A percentile compares a stretch with the other conserved stretches of the same genome.
Evolutionary conservation across 257 asterid species (phyloP).

Genomic region (Ilex aquifolium): DNA sequence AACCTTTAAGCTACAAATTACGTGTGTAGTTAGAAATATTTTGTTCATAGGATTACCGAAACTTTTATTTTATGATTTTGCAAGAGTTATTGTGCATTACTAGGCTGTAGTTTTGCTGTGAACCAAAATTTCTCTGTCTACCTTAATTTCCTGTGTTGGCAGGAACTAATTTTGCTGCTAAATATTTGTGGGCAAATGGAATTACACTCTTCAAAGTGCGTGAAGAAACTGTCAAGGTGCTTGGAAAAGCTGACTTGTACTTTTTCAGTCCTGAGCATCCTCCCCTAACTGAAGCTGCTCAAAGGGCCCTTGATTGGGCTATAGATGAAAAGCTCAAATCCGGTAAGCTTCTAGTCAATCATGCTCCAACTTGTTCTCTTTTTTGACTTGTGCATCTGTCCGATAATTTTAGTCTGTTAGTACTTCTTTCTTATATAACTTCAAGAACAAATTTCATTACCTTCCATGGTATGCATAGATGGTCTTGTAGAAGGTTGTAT

Average conservation of each 20-base stretch:
- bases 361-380: background rate
- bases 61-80: too few relatives aligned
- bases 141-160: constrained; percentile 7
- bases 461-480: too few relatives aligned
- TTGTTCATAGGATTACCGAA: too few relatives aligned
- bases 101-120: too few relatives aligned
- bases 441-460: too few relatives aligned
- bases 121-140: too few relatives aligned
- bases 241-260: constrained; percentile 37
- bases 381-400: background rate
- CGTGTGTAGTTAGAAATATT: too few relatives aligned
- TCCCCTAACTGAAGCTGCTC: constrained; percentile 60
- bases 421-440: too few relatives aligned
- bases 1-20: too few relatives aligned
- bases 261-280: constrained; percentile 57
- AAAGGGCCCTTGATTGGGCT: constrained; percentile 68
- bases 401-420: background rate
- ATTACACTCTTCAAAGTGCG: constrained; percentile 63
- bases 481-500: too few relatives aligned
- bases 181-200: constrained; percentile 47
- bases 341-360: constrained; percentile 24
- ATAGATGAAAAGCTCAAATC: constrained; percentile 51
- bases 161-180: constrained; percentile 72
- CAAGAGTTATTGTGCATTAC: too few relatives aligned
- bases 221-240: constrained; percentile 43